Conservation (phyloP, 2,329 filamentous ascomycete species). For the Alternaria rosae region DNA sequence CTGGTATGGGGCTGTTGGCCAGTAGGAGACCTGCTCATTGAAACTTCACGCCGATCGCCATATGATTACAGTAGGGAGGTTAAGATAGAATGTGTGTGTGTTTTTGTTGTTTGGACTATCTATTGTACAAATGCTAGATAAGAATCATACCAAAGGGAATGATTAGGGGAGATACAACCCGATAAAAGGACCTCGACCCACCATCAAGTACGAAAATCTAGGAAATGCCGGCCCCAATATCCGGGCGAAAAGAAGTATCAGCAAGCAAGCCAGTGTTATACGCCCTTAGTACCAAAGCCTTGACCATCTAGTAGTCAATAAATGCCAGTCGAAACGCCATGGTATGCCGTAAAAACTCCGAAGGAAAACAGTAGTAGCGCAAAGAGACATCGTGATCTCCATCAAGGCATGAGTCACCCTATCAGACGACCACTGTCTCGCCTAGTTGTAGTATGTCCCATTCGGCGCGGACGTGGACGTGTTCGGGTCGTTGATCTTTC, state of each 20-base stretch:
- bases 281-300: background rate
- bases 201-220: background rate
- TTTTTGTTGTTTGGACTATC: background rate
- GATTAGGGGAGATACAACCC: constrained; percentile 11
- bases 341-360: background rate
- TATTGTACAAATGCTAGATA: background rate
- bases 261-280: background rate
- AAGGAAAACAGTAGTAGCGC: background rate
- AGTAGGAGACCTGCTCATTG: constrained; percentile 2
- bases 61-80: background rate
- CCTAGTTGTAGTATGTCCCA: constrained; percentile 40
- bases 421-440: background rate
- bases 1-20: constrained; percentile 51
- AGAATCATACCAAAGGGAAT: background rate
- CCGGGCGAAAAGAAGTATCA: background rate
- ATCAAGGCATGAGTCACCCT: background rate
- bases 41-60: background rate
- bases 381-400: background rate
- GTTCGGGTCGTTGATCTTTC: constrained; percentile 37
- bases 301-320: background rate
- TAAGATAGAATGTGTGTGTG: background rate
- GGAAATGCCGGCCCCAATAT: background rate
- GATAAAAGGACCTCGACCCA: constrained; percentile 10
- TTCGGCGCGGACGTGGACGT: constrained; percentile 39
- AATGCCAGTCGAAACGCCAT: background rate